Conservation (phyloP, 2,329 filamentous ascomycete species). For the Ophiostoma sp. region DNA sequence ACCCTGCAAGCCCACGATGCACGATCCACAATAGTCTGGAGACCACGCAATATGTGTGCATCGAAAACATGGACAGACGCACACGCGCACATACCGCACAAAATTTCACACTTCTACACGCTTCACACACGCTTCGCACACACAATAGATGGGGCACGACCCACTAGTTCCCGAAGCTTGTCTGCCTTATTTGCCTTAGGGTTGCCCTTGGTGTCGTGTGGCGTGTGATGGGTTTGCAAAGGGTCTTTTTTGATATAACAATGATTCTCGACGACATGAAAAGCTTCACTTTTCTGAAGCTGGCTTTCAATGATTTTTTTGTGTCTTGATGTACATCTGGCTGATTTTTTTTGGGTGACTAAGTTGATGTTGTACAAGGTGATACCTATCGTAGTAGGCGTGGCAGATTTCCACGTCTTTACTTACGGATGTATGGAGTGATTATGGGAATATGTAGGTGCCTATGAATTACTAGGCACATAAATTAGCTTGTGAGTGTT, state of each 20-base stretch:
- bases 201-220: not conserved
- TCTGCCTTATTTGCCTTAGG: not conserved
- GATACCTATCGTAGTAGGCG: too few species aligned
- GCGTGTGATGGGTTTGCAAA: not conserved
- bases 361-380: too few species aligned
- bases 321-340: too few species aligned
- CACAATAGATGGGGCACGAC: not conserved
- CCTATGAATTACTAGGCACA: too few species aligned
- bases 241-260: not conserved
- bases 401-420: too few species aligned
- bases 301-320: too few species aligned
- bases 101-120: not conserved
- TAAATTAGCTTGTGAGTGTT: too few species aligned
- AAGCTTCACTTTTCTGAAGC: not conserved
- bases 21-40: not conserved
- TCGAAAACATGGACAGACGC: not conserved
- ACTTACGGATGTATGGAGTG: too few species aligned
- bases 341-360: too few species aligned
- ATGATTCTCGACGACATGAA: not conserved
- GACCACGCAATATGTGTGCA: not conserved
- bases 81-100: not conserved
- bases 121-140: not conserved
- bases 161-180: slow-evolving; percentile 15
- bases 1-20: not conserved
- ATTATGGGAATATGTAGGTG: too few species aligned